A percentile compares a stretch with the other conserved stretches of the same genome.
Evolutionary conservation across 228 moss, liverwort and hornwort genomes (phyloP).

Genomic region (Sphagnum magellanicum): DNA sequence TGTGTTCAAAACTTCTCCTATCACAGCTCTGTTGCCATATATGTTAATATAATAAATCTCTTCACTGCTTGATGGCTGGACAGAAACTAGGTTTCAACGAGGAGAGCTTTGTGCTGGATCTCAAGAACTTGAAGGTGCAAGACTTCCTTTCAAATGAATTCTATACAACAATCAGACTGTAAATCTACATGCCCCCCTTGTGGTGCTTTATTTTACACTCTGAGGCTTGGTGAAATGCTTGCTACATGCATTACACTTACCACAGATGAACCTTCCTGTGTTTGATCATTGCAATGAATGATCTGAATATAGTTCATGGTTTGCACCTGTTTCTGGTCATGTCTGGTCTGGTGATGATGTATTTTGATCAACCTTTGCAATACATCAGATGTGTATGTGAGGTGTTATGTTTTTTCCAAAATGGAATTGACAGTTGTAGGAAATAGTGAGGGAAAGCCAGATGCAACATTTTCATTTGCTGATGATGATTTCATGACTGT

Average conservation of each 20-base stretch:
- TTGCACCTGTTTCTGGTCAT: too few relatives aligned
- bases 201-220: too few relatives aligned
- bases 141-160: too few relatives aligned
- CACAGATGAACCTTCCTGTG: too few relatives aligned
- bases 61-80: not conserved
- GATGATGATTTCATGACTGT: constrained; percentile 73
- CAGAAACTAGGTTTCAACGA: constrained; percentile 80
- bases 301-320: too few relatives aligned
- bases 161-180: too few relatives aligned
- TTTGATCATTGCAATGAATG: too few relatives aligned
- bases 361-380: too few relatives aligned
- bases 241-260: too few relatives aligned
- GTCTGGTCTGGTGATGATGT: too few relatives aligned
- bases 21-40: not conserved
- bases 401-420: not conserved
- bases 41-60: not conserved
- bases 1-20: not conserved
- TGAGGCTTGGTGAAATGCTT: too few relatives aligned
- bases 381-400: not conserved
- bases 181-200: too few relatives aligned
- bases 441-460: constrained; percentile 66
- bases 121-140: constrained; percentile 66
- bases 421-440: constrained; percentile 26
- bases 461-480: constrained; percentile 84
- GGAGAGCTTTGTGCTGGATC: constrained; percentile 80